These are phyloP conservation scores for Camellia oleifera DNA, from an alignment of 179 eudicot genomes.

Conservation along the genomic window DNA sequence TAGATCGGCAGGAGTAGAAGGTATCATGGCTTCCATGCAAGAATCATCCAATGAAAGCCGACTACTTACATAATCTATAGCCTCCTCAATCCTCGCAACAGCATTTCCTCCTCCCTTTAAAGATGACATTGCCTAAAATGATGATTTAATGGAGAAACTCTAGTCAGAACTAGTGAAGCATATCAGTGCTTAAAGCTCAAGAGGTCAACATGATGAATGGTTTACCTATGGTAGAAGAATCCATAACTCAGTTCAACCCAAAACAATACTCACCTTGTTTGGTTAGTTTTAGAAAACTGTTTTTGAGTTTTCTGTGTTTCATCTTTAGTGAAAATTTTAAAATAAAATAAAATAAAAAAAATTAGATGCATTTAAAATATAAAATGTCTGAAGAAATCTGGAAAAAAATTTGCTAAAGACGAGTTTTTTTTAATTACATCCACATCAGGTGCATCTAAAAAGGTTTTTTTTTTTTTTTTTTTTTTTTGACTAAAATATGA, in stretches of 20 bases:
- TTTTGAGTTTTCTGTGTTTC: too few species aligned
- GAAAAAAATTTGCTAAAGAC: too few species aligned
- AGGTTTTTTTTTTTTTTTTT: too few species aligned
- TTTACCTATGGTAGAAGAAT: slow-evolving; percentile 11
- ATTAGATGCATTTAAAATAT: too few species aligned
- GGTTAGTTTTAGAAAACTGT: too few species aligned
- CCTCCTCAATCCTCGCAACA: slow-evolving; percentile 56
- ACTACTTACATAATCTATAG: slow-evolving; percentile 58
- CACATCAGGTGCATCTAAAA: too few species aligned
- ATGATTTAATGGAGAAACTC: background rate
- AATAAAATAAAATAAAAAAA: too few species aligned
- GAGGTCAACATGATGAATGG: background rate
- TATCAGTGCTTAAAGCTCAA: slow-evolving; percentile 7
- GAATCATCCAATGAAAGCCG: slow-evolving; percentile 54
- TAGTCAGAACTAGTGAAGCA: slow-evolving; percentile 16
- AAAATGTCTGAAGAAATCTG: too few species aligned
- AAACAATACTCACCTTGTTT: background rate
- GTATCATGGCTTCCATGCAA: slow-evolving; percentile 22
- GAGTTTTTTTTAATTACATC: too few species aligned
- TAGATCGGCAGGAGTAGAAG: slow-evolving; percentile 22
- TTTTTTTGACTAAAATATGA: too few species aligned
- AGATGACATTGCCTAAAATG: slow-evolving; percentile 62
- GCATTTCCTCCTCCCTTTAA: slow-evolving; percentile 45
- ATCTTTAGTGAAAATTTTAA: too few species aligned
- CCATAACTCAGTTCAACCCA: background rate